Evolutionary conservation across 768 basidiomycete species (phyloP).

Genomic region (Hemileccinum impolitum): DNA sequence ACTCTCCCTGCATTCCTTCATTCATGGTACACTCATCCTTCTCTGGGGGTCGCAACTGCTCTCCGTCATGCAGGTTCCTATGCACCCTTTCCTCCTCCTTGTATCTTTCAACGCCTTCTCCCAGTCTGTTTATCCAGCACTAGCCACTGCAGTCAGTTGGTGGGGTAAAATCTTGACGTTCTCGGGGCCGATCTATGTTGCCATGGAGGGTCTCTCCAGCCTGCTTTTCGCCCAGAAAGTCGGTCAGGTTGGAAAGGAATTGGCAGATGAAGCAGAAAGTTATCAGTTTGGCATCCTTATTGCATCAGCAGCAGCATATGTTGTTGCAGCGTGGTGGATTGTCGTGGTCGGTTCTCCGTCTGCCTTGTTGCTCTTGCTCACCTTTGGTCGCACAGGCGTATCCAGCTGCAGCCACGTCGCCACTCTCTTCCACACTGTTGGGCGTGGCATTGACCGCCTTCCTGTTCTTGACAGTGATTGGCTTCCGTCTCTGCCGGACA

Average conservation of each 20-base stretch:
- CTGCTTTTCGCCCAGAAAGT: constrained; percentile 78
- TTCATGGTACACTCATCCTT: constrained; percentile 76
- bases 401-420: constrained; percentile 76
- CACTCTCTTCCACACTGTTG: constrained; percentile 83
- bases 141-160: constrained; percentile 55
- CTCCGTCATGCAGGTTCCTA: constrained; percentile 77
- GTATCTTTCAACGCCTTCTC: constrained; percentile 86
- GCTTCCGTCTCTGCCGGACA: constrained; percentile 82
- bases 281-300: constrained; percentile 79
- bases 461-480: constrained; percentile 87
- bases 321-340: constrained; percentile 84
- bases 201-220: constrained; percentile 82
- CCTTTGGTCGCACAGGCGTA: constrained; percentile 52
- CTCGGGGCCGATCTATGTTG: constrained; percentile 75
- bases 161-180: constrained; percentile 73
- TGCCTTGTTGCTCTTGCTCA: constrained; percentile 10
- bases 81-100: constrained; percentile 83
- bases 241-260: constrained; percentile 70
- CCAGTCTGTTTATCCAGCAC: constrained; percentile 53
- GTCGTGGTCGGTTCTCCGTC: constrained; percentile 54
- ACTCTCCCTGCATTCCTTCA: constrained; percentile 69
- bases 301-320: constrained; percentile 74
- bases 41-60: constrained; percentile 69
- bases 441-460: constrained; percentile 87
- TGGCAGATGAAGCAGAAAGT: constrained; percentile 68